Evolutionary conservation across 129 eudicot species (phyloP).

Genomic region (Gnaphalium uliginosum): DNA sequence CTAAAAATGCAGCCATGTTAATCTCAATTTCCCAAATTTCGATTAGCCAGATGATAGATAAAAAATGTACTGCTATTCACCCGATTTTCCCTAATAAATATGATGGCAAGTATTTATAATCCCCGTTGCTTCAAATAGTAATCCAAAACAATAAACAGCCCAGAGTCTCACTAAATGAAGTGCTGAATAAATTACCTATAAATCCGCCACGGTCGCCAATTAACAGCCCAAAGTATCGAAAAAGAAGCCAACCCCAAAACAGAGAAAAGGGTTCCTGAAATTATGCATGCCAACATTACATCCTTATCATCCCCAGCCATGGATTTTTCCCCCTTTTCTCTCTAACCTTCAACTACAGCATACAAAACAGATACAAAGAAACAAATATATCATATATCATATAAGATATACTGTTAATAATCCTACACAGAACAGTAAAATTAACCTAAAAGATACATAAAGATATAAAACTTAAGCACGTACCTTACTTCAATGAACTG

Average conservation of each 20-base stretch:
- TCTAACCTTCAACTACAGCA: slow-evolving; percentile 43
- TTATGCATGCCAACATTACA: slow-evolving; percentile 71
- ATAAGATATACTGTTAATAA: not conserved
- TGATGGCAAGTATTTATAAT: not conserved
- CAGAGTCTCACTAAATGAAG: not conserved
- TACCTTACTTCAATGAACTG: slow-evolving; percentile 43
- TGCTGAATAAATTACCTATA: slow-evolving; percentile 53
- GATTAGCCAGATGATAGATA: not conserved
- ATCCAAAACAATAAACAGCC: not conserved
- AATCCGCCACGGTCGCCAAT: slow-evolving; percentile 99
- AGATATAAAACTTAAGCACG: not conserved
- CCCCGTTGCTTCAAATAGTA: slow-evolving; percentile 16
- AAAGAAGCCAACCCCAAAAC: slow-evolving; percentile 73
- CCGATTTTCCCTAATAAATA: slow-evolving; percentile 12
- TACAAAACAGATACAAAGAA: slow-evolving; percentile 12
- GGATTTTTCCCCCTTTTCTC: slow-evolving; percentile 38
- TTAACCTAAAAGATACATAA: slow-evolving; percentile 11
- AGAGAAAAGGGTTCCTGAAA: slow-evolving; percentile 79
- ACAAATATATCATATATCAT: not conserved
- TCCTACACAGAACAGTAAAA: slow-evolving; percentile 5
- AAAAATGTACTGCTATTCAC: not conserved
- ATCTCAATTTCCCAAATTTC: not conserved
- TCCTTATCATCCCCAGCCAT: slow-evolving; percentile 67
- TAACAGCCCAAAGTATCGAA: slow-evolving; percentile 92
- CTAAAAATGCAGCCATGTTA: not conserved